Base-by-base conservation (phyloP, 768 basidiomycete species). In the Pulveroboletus sp. region DNA sequence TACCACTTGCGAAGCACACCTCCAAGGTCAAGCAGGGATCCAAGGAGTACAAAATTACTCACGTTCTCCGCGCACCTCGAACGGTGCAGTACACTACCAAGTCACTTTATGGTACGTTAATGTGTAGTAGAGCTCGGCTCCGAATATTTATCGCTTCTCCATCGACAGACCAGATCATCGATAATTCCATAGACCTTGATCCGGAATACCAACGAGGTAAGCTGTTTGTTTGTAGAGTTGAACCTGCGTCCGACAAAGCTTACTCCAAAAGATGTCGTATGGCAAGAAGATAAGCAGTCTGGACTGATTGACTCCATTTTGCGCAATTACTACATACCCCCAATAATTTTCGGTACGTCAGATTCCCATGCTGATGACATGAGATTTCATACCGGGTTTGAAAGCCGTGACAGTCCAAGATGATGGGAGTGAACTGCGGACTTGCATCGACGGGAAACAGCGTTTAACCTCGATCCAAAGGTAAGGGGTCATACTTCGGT, bases 371-470 rank as follows among this genome's bases (percentile, higher is more conserved):
- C 6, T 38, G 17, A 49, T 39, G 8, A 26, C 32, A 24, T 35
- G 51, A 43, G 14, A n/a, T 47, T 35, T 58, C n/a, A 30, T 11
- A 28, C 39, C 35, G 26, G 31, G 28, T 15, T 28, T 4, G 40
- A 49, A 11, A 81, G 78, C 74, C 32, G 73, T 76, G 6, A 67
- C 63, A 0, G 45, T 52, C 4, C 58, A 64, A 15, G 65, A 71
- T 3, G 73, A 80, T 31, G 77, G 75, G 4, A 63, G 60, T 7
- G 77, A 79, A 53, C 57, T 59, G 17, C 73, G 77, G 18, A 72
- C 73, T 0, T 86, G 84, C 52, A 83, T 85, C 13, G 86, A 86
- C 54, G 84, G 84, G n/a, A 86, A 86, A 60, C 84, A 86, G 55
- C 73, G 85, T 30, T 61, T 86, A 52, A 84, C 85, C 0, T 84